A percentile compares a stretch with the other conserved stretches of the same genome.
phyloP scores from a whole-genome alignment of 1,284 basidiomycete genomes.

The Ustilago crameri region DNA sequence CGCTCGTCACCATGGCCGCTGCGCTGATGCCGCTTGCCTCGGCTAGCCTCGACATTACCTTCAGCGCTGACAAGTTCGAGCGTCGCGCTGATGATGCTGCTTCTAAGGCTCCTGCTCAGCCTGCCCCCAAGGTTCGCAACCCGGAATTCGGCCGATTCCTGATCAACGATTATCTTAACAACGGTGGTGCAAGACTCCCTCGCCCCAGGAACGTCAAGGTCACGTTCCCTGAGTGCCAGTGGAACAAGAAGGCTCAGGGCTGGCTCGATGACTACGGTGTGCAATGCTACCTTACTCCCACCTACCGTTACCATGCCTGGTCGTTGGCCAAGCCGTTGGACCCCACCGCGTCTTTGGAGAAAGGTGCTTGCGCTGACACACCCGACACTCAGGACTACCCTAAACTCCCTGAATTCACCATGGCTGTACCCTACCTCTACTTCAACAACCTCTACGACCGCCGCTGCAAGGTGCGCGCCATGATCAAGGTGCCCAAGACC shows the following conservation, averaged over 20 bases:
- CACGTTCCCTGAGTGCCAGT: slow-evolving; percentile 24
- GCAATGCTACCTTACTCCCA: slow-evolving; percentile 35
- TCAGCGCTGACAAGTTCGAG: slow-evolving; percentile 19
- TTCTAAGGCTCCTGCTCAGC: not conserved
- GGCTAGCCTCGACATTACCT: slow-evolving; percentile 20
- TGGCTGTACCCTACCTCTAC: slow-evolving; percentile 34
- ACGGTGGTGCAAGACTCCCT: slow-evolving; percentile 14
- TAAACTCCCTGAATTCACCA: slow-evolving; percentile 21
- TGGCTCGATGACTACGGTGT: slow-evolving; percentile 39
- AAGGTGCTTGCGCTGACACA: slow-evolving; percentile 26
- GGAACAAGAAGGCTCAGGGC: slow-evolving; percentile 5
- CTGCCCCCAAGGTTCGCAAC: not conserved
- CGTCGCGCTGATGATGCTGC: slow-evolving; percentile 15
- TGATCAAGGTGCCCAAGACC: slow-evolving; percentile 44
- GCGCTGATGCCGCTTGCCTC: slow-evolving; percentile 31
- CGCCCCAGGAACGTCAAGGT: slow-evolving; percentile 17
- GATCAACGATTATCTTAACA: slow-evolving; percentile 13
- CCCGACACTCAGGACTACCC: slow-evolving; percentile 17
- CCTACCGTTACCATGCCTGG: slow-evolving; percentile 38
- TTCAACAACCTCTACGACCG: slow-evolving; percentile 46
- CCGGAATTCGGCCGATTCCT: slow-evolving; percentile 21
- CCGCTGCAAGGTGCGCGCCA: slow-evolving; percentile 43
- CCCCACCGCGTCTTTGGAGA: not conserved
- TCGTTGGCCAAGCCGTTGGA: slow-evolving; percentile 21
- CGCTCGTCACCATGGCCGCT: slow-evolving; percentile 27